Conservation (phyloP, 306 rosid species). For the Argentina anserina region DNA sequence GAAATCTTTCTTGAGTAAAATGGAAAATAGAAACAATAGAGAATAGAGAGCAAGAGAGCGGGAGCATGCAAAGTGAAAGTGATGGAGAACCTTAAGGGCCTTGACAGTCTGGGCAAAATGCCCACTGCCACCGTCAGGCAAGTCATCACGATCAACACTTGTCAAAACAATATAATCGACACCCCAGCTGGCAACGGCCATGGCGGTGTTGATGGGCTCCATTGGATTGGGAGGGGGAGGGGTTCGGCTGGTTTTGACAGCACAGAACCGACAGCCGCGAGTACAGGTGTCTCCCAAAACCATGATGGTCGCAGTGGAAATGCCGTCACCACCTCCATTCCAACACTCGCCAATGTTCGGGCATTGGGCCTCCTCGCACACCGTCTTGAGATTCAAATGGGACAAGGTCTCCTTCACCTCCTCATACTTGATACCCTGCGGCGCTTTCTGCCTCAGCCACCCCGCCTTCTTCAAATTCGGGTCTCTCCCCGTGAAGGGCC, state of each 20-base stretch:
- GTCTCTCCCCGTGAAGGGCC: slow-evolving; percentile 78
- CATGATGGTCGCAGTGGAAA: slow-evolving; percentile 96
- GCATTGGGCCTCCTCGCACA: slow-evolving; percentile 92
- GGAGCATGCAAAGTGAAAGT: background rate
- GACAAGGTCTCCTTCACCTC: slow-evolving; percentile 62
- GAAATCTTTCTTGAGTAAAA: background rate
- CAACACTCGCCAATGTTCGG: slow-evolving; percentile 99
- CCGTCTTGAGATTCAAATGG: slow-evolving; percentile 77
- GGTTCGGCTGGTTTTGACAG: slow-evolving; percentile 86
- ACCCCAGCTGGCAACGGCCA: slow-evolving; percentile 90
- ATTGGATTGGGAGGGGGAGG: slow-evolving; percentile 93
- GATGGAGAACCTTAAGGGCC: slow-evolving; percentile 82
- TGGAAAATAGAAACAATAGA: background rate
- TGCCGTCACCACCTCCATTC: slow-evolving; percentile 96
- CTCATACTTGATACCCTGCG: slow-evolving; percentile 62
- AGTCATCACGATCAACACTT: slow-evolving; percentile 96
- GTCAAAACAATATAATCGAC: slow-evolving; percentile 28
- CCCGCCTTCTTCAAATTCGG: slow-evolving; percentile 69
- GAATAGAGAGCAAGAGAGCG: background rate
- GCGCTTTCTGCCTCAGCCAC: slow-evolving; percentile 86
- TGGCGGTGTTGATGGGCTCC: slow-evolving; percentile 86
- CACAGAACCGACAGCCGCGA: slow-evolving; percentile 95
- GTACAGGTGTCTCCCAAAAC: slow-evolving; percentile 96
- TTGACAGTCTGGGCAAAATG: slow-evolving; percentile 89
- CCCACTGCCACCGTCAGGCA: slow-evolving; percentile 97